Evolutionary conservation across 257 asterid species (phyloP).

Genomic region (Penstemon eatonii): DNA sequence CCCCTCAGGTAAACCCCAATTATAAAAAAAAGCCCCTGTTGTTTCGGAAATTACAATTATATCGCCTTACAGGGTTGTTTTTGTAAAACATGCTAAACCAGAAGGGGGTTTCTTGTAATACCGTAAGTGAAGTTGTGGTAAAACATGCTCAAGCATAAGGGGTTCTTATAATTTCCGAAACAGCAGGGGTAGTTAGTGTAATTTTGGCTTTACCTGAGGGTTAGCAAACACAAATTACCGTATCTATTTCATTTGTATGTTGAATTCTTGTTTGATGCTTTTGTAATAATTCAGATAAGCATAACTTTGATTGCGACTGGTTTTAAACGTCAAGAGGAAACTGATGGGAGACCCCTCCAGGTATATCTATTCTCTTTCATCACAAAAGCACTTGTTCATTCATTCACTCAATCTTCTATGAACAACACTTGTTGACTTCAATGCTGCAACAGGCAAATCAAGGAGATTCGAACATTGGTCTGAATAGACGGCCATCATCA

Average conservation of each 20-base stretch:
- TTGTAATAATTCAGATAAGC: slow-evolving; percentile 57
- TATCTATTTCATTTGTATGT: not conserved
- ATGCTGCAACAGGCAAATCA: slow-evolving; percentile 62
- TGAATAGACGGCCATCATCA: slow-evolving; percentile 63
- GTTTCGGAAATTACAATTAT: no score
- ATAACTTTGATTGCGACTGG: slow-evolving; percentile 95
- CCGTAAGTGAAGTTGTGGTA: no score
- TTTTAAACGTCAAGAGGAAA: slow-evolving; percentile 92
- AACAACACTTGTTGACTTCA: not conserved
- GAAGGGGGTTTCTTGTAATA: no score
- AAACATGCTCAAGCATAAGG: no score
- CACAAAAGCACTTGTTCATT: not conserved
- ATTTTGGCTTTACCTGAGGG: no score
- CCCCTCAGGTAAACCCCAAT: no score
- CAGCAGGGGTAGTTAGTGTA: no score
- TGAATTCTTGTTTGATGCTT: slow-evolving; percentile 14
- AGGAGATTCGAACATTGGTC: slow-evolving; percentile 59
- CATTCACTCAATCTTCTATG: not conserved
- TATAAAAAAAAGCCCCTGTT: no score
- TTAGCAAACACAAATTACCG: no score
- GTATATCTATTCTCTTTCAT: slow-evolving; percentile 38
- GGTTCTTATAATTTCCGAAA: no score
- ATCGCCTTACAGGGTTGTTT: no score
- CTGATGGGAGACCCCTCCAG: slow-evolving; percentile 68
- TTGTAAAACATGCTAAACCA: no score